Base-by-base conservation (phyloP, 805 yeast genomes). In the Yueomyces sinensis region DNA sequence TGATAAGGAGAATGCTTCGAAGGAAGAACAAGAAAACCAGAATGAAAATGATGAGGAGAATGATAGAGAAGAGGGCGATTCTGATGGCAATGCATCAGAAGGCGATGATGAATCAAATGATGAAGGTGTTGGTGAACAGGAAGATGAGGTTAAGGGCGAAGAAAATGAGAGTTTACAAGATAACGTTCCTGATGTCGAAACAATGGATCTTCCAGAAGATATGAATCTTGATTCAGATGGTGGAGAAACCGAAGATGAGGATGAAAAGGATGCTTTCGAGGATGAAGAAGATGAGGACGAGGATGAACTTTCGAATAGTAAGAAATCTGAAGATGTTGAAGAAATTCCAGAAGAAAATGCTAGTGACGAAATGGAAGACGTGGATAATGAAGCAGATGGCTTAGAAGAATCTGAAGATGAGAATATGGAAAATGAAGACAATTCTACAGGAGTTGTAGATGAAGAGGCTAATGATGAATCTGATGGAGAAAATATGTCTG, bases 181-280 rank as follows among this genome's bases (percentile, higher is more conserved):
- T 14, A 62, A 75, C 38, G 83, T 78, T 31, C 89, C 87, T 15
- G 94, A 91, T 52, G 65, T 75, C 5, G 97, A 91, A 39, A 76
- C 87, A 3, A 62, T 89, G 43, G 95, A 91, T 17, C 63, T 89
- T 20, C 96, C 97, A 0, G 97, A 91, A 13, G 95, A 87, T 47
- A 72, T 89, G 66, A 76, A 89, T 45, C 62, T 89, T 22, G 97
- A 89, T 49, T 76, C 76, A n/a, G 93, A 72, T 17, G 77, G 68
- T 4, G 72, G 63, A 2, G 70, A 59, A 2, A 68, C 58, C 5
- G 67, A 64, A n/a, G 67, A 61, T 2, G 69, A 62, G 3, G 59
- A 51, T 7, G 59, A 57, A 1, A 51, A 46, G 33, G 56, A 56
- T 13, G 61, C 52, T 29, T 60, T 49, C 25, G 53, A 54, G 17